Evolutionary conservation across 257 asterid genomes (phyloP), one percentile per base, ranked within the genome.

Genomic region (Solanum okadae): DNA sequence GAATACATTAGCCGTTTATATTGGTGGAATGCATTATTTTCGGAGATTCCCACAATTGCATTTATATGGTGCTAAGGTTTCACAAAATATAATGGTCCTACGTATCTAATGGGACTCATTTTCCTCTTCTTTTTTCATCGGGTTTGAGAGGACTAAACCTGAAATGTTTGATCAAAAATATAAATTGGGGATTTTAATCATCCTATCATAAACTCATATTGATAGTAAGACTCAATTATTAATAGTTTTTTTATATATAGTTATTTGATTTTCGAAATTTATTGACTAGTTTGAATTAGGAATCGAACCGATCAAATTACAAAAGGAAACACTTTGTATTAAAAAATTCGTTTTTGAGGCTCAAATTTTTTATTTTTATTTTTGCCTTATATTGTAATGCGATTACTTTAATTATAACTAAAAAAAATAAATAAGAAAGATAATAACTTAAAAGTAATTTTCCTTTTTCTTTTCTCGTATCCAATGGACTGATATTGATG

Each of bases 151-250:
- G 65, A 3, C 4, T 56, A 18, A 56, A 56, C 0, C 2, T 56
- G 65, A 56, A 56, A 56, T 0, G 2, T 56, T 8, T 56, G n/a
- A 56, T 56, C 2, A 56, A 56, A 18, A 56, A 56, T 56, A 18
- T 56, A 0, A 56, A 56, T 7, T 0, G 1, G 0, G 0, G 0
- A 56, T 56, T 56, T 56, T 7, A 6, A 56, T 56, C 4, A 56
- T 0, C 2, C n/a, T 18, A 56, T 56, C n/a, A 56, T 7, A 56
- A 56, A 56, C 65, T 56, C 4, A 56, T 56, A 56, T 56, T 8
- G 1, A 56, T 56, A 56, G 15, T 63, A n/a, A n/a, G 31, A 63
- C 3, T 10, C 27, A 63, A 23, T 59, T 22, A 59, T 22, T 59
- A 23, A 10, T 23, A 23, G 1, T 63, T 4, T 61, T 16, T 63